A percentile compares a stretch with the other conserved stretches of the same genome.
phyloP scores from a whole-genome alignment of 1,139 yeast species.

The Sugiyamaella japonica region DNA sequence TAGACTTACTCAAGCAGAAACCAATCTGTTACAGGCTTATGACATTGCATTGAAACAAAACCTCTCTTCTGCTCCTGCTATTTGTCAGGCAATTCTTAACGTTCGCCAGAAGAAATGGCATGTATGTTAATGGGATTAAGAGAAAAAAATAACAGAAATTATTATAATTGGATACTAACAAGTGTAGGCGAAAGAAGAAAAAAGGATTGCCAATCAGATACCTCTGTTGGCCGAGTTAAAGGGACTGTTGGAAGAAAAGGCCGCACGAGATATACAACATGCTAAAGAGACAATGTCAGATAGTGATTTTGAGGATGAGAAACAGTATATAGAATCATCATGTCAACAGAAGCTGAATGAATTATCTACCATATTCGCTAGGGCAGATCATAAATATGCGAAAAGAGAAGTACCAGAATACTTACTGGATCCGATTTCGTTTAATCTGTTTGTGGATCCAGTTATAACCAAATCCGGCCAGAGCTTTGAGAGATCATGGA shows the following conservation, averaged over 20 bases:
- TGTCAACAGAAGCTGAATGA: conserved; percentile 36
- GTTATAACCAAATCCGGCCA: conserved; percentile 54
- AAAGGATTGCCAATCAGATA: conserved; percentile 29
- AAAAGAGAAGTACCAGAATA: conserved; percentile 46
- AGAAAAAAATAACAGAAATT: background rate
- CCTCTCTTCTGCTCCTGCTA: conserved; percentile 36
- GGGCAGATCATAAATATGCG: conserved; percentile 31
- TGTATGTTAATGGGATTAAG: background rate
- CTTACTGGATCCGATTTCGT: conserved; percentile 51
- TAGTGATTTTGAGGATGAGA: conserved; percentile 32
- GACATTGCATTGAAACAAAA: conserved; percentile 32
- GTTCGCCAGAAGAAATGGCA: conserved; percentile 37
- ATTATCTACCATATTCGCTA: conserved; percentile 36
- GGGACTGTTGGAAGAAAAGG: conserved; percentile 34
- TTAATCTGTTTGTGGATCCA: conserved; percentile 48
- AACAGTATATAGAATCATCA: conserved; percentile 31
- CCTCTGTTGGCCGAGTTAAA: conserved; percentile 38
- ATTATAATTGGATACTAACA: background rate
- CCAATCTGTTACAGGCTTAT: conserved; percentile 40
- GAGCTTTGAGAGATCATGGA: conserved; percentile 48
- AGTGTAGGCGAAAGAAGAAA: conserved; percentile 28
- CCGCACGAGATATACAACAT: conserved; percentile 27
- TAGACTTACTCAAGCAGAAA: conserved; percentile 38
- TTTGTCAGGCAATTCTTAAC: conserved; percentile 37
- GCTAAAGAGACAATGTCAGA: conserved; percentile 26